Conservation (phyloP, 305 asterid species). For the Nicotiana rustica region DNA sequence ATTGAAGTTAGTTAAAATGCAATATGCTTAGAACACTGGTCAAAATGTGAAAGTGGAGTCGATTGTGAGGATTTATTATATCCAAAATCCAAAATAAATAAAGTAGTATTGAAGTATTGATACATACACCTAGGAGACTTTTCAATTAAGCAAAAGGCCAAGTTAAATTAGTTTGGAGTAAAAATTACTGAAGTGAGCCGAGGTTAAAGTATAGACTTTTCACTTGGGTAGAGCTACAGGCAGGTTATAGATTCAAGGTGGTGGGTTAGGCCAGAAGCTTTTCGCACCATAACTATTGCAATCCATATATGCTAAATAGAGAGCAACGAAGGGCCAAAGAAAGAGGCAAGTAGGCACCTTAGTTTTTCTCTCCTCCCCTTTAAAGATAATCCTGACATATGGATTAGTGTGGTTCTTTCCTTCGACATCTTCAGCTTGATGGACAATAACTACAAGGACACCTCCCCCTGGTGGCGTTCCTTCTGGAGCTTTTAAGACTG, state of each 20-base stretch:
- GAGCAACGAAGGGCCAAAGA: not conserved
- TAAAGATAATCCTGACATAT: constrained; percentile 72
- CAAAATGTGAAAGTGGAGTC: not conserved
- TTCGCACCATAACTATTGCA: not conserved
- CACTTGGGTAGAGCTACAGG: not conserved
- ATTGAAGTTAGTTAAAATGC: not conserved
- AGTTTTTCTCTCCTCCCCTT: constrained; percentile 84
- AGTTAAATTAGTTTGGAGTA: not conserved
- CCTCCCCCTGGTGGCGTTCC: constrained; percentile 98
- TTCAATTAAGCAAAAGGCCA: not conserved
- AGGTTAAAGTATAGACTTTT: not conserved
- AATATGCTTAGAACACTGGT: not conserved
- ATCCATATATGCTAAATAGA: not conserved
- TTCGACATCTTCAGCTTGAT: constrained; percentile 91
- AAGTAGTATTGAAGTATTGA: not conserved
- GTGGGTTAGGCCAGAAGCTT: not conserved
- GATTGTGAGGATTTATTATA: too few species aligned
- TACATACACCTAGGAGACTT: not conserved
- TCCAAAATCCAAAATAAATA: not conserved
- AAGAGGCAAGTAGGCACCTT: constrained; percentile 53
- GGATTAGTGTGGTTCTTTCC: constrained; percentile 93
- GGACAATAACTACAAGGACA: constrained; percentile 75
- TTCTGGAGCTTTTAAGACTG: constrained; percentile 81
- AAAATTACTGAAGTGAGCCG: not conserved
- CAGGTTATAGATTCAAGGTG: not conserved